These are phyloP conservation scores for Bacidia gigantensis DNA, from an alignment of 495 filamentous ascomycete genomes.

Conservation along the genomic window DNA sequence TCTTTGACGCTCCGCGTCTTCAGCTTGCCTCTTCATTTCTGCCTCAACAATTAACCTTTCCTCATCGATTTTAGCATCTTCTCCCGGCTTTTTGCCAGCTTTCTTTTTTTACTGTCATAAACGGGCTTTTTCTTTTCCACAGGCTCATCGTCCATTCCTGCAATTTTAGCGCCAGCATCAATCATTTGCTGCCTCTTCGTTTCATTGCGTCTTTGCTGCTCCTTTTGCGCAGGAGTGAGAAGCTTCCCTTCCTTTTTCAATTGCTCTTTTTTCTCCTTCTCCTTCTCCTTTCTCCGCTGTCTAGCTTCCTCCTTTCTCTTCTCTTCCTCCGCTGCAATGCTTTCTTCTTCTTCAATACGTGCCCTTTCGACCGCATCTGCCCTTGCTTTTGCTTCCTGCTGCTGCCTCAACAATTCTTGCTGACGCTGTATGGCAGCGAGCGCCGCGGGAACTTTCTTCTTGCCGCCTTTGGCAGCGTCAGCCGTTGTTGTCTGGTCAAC, in stretches of 20 bases:
- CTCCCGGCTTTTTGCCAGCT: too few relatives aligned
- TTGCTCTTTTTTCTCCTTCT: slow-evolving; percentile 90
- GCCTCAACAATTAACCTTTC: slow-evolving; percentile 41
- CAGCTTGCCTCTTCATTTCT: slow-evolving; percentile 46
- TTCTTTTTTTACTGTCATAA: slow-evolving; percentile 64
- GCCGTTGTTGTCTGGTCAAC: slow-evolving; percentile 29
- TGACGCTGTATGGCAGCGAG: slow-evolving; percentile 78
- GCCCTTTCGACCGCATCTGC: slow-evolving; percentile 59
- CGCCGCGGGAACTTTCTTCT: slow-evolving; percentile 79
- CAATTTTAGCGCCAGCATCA: slow-evolving; percentile 71
- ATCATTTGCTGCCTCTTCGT: slow-evolving; percentile 89
- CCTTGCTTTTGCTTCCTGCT: slow-evolving; percentile 63
- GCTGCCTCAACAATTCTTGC: slow-evolving; percentile 64
- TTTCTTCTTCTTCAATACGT: slow-evolving; percentile 54
- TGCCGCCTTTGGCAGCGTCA: slow-evolving; percentile 53
- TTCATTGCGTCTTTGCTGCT: slow-evolving; percentile 70
- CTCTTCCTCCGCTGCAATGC: slow-evolving; percentile 58
- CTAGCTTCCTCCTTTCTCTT: slow-evolving; percentile 59
- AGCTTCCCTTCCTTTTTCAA: slow-evolving; percentile 92
- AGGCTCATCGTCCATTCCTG: slow-evolving; percentile 44
- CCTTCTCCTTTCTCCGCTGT: slow-evolving; percentile 79
- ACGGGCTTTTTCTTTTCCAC: slow-evolving; percentile 59
- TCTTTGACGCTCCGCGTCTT: too few relatives aligned
- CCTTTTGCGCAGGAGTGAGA: slow-evolving; percentile 84
- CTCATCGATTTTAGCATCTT: slow-evolving; percentile 50